These are phyloP conservation scores for Psilocybe sp. DNA, from an alignment of 768 basidiomycete species.

Conservation along the genomic window DNA sequence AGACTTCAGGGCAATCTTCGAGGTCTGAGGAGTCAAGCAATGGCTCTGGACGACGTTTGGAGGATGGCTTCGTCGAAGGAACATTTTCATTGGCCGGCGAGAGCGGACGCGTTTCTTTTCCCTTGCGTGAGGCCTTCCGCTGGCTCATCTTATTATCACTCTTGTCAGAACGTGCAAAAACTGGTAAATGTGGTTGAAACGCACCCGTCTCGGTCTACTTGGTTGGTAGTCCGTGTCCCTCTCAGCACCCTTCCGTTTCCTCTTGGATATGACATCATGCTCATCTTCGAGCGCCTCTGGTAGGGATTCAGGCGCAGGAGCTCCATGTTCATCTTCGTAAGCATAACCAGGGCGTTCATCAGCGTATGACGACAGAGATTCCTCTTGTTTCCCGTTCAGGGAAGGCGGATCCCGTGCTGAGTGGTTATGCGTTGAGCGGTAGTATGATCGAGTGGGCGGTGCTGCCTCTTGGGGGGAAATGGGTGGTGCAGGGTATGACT, in stretches of 20 bases:
- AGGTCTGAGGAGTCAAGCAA: constrained; percentile 69
- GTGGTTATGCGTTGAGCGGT: constrained; percentile 41
- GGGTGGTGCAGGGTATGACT: constrained; percentile 17
- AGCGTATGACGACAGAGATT: constrained; percentile 9
- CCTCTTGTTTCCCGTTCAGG: constrained; percentile 18
- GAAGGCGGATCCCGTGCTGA: constrained; percentile 40
- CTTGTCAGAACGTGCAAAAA: constrained; percentile 2
- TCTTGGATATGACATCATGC: constrained; percentile 22
- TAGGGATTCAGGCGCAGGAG: constrained; percentile 15
- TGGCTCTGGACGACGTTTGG: constrained; percentile 36
- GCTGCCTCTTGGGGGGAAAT: constrained; percentile 13
- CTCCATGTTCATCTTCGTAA: constrained; percentile 17
- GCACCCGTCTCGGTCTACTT: constrained; percentile 21
- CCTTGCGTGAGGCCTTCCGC: constrained; percentile 22
- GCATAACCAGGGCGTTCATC: constrained; percentile 15
- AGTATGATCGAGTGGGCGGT: constrained; percentile 11
- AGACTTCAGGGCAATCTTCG: constrained; percentile 77
- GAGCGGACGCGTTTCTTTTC: constrained; percentile 25
- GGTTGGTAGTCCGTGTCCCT: constrained; percentile 21
- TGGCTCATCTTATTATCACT: constrained; percentile 18
- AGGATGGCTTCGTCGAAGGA: constrained; percentile 20
- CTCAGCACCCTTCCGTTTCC: constrained; percentile 21
- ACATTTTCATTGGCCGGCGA: constrained; percentile 25
- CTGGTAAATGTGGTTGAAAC: constrained; percentile 6
- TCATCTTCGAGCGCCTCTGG: constrained; percentile 14